Percentiles rank a stretch among this genome's conserved stretches.
Conservation (phyloP, 108 stramenopile species). For the Heterococcus sp. region DNA sequence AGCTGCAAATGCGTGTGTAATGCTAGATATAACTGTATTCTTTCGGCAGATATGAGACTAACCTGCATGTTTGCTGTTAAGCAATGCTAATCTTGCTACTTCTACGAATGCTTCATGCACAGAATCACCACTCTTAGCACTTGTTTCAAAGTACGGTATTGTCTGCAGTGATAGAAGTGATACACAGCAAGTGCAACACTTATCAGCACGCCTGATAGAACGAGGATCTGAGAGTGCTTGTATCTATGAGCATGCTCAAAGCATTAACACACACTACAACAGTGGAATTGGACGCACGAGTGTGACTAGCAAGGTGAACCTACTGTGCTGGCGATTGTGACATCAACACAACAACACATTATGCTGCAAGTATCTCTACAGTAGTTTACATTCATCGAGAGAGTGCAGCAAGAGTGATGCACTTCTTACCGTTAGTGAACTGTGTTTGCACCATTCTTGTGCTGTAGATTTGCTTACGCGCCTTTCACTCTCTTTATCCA, state of each 20-base stretch:
- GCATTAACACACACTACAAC: neutral
- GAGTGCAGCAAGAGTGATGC: neutral
- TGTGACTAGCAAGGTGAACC: too few species aligned
- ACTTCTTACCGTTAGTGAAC: neutral
- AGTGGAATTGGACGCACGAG: too few species aligned
- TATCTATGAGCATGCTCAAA: neutral
- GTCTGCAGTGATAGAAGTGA: slow-evolving; percentile 42
- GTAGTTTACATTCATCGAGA: slow-evolving; percentile 49
- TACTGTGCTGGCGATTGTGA: neutral
- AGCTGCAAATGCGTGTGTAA: too few species aligned
- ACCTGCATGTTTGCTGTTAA: slow-evolving; percentile 41
- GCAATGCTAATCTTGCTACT: slow-evolving; percentile 55
- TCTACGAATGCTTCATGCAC: slow-evolving; percentile 87
- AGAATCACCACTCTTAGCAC: slow-evolving; percentile 86
- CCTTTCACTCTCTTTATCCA: neutral
- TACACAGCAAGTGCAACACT: neutral
- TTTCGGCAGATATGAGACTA: too few species aligned
- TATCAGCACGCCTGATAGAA: neutral
- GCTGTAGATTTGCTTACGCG: neutral
- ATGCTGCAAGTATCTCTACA: neutral
- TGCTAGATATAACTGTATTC: too few species aligned
- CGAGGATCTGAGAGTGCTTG: neutral
- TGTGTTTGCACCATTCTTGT: neutral
- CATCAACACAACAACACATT: neutral
- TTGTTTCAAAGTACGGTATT: slow-evolving; percentile 88